Evolutionary conservation across 768 basidiomycete species (phyloP), one percentile per base, ranked within the genome.

Genomic region (Lanmaoa rubissima): DNA sequence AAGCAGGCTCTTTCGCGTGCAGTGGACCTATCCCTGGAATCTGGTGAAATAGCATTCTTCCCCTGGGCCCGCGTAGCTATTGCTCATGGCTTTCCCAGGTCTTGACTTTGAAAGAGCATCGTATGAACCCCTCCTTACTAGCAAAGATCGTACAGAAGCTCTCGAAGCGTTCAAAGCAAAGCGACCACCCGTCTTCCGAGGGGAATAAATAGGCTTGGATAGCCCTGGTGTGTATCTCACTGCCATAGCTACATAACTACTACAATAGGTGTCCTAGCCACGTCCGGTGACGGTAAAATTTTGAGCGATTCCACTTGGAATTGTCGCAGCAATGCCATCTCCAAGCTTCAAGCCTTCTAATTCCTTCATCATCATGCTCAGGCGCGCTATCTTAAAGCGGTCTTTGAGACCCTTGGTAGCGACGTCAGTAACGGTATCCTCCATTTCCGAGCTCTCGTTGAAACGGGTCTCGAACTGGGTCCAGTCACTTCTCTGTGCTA

Each of bases 401-500:
- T 82, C 81, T 46, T 84, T 83, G 19, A 82, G 81, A 44, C 78
- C 79, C 19, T 78, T 76, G 40, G 73, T 76, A 11, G 67, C 62
- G 35, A 73, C 69, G 45, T 74, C 75, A 31, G 71, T 69, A 38
- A 70, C 78, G 28, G 74, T 77, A n/a, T 76, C 78, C 31, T 74
- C 72, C 36, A 69, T 63, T 14, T 78, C 79, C 34, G 79, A 74
- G 35, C 74, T 67, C 62, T 88, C 87, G 66, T 87, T 84, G 74
- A 92, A 92, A 19, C 84, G 82, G 68, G 86, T 91, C 65, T 89
- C 88, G 64, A 93, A 92, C 61, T 90, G 83, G 11, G 82, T 84
- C 85, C 93, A 99, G 70, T 99, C 97, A 61, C 87, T 89, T 48
- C 97, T 84, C 65, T 94, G 86, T 39, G 87, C 83, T 12, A 99